A percentile compares a stretch with the other conserved stretches of the same genome.
Conservation (phyloP, 1,139 yeast genomes). For the Meyerozyma sp. region DNA sequence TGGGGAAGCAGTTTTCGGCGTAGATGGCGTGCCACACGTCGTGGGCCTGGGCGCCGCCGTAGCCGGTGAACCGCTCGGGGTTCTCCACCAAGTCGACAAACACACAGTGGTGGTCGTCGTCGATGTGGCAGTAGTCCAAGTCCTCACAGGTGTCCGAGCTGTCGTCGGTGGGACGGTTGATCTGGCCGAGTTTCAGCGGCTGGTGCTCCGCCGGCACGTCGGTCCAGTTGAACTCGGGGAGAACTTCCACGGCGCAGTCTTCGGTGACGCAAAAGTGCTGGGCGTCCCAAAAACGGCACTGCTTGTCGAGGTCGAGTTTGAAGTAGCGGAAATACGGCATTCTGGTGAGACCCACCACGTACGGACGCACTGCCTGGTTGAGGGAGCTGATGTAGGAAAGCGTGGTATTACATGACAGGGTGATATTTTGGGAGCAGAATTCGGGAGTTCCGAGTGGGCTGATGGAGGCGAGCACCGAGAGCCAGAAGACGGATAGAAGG, state of each 20-base stretch:
- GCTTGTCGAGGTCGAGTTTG: constrained; percentile 77
- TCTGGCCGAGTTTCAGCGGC: constrained; percentile 65
- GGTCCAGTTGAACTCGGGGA: constrained; percentile 52
- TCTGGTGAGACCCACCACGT: constrained; percentile 50
- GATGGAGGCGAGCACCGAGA: constrained; percentile 8
- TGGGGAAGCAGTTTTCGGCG: constrained; percentile 81
- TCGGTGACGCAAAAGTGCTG: constrained; percentile 87
- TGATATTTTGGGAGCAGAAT: constrained; percentile 43
- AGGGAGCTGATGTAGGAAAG: constrained; percentile 39
- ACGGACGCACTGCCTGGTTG: constrained; percentile 38
- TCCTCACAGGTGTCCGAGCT: constrained; percentile 24
- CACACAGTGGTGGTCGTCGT: constrained; percentile 60
- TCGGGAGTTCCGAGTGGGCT: constrained; percentile 43
- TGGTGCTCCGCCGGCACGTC: constrained; percentile 66
- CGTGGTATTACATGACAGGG: constrained; percentile 44
- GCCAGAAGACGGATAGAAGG: neutral
- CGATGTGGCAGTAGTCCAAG: constrained; percentile 58
- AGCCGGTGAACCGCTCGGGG: constrained; percentile 96
- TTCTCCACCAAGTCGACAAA: constrained; percentile 82
- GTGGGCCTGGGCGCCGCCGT: constrained; percentile 86
- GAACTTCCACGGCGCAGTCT: constrained; percentile 87
- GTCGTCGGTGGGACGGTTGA: constrained; percentile 18
- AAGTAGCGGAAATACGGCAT: constrained; percentile 81
- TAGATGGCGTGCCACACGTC: constrained; percentile 94
- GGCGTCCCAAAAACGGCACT: constrained; percentile 85